These are phyloP conservation scores for Pichia phayaonensis DNA, from an alignment of 805 yeast genomes.

Conservation along the genomic window DNA sequence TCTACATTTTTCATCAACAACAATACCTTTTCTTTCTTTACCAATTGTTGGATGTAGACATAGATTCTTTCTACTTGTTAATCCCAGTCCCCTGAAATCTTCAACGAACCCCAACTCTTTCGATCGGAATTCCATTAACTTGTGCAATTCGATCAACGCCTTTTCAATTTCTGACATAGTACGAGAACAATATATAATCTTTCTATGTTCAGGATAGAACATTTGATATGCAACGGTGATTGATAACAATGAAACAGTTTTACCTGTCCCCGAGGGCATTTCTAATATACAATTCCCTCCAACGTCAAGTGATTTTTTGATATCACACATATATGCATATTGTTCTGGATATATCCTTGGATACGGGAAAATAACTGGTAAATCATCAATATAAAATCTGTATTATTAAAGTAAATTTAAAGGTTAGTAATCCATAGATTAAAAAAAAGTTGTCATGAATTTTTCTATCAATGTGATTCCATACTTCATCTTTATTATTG, in stretches of 20 bases:
- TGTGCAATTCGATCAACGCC: slow-evolving; percentile 85
- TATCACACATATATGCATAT: slow-evolving; percentile 95
- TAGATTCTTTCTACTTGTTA: slow-evolving; percentile 88
- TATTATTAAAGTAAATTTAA: not conserved
- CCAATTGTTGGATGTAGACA: slow-evolving; percentile 86
- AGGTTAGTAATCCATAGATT: not conserved
- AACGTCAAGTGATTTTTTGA: slow-evolving; percentile 86
- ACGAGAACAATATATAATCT: slow-evolving; percentile 96
- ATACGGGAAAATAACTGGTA: slow-evolving; percentile 93
- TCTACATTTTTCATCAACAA: slow-evolving; percentile 95
- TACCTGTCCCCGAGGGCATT: slow-evolving; percentile 99
- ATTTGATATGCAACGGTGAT: slow-evolving; percentile 92
- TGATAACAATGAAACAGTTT: slow-evolving; percentile 86
- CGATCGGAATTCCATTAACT: slow-evolving; percentile 79
- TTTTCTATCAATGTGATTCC: not conserved
- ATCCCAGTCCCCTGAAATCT: slow-evolving; percentile 89
- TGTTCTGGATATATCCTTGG: slow-evolving; percentile 97
- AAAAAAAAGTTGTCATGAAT: not conserved
- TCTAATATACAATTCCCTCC: slow-evolving; percentile 96
- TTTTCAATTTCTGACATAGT: slow-evolving; percentile 99
- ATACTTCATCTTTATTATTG: not conserved
- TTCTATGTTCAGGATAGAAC: slow-evolving; percentile 87
- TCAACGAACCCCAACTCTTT: slow-evolving; percentile 79
- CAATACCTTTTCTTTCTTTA: slow-evolving; percentile 80
- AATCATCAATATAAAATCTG: slow-evolving; percentile 84